A percentile compares a stretch with the other conserved stretches of the same genome.
These are phyloP conservation scores for Nicotiana knightiana DNA, from an alignment of 257 asterid species.

Conservation along the genomic window DNA sequence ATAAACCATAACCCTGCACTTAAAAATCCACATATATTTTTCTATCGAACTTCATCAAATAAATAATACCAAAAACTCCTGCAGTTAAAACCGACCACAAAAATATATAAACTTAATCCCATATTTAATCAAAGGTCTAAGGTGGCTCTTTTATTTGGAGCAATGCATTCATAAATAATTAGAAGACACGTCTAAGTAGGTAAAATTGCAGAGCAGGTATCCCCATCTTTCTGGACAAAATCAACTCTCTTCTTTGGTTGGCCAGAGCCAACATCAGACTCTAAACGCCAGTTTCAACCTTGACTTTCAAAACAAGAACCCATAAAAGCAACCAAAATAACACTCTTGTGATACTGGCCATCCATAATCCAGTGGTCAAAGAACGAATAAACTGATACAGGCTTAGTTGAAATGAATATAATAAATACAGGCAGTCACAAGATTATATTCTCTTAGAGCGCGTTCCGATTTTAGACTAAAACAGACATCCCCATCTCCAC, in stretches of 20 bases:
- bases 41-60: background rate
- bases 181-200: background rate
- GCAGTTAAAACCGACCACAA: background rate
- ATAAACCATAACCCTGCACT: background rate
- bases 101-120: too few relatives aligned
- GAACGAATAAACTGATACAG: background rate
- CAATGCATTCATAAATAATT: background rate
- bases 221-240: background rate
- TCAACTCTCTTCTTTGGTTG: background rate
- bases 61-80: background rate
- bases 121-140: background rate
- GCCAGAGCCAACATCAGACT: background rate
- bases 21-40: background rate
- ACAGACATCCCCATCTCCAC: background rate
- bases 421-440: background rate
- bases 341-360: background rate
- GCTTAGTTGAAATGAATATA: background rate
- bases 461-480: background rate
- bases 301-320: background rate
- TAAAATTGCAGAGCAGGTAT: background rate
- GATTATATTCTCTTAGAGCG: background rate
- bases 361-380: background rate
- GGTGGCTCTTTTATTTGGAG: background rate
- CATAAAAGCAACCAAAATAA: background rate
- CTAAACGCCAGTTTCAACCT: background rate